These are phyloP conservation scores for Acacia melanoxylon DNA, from an alignment of 306 rosid genomes.

Conservation along the genomic window DNA sequence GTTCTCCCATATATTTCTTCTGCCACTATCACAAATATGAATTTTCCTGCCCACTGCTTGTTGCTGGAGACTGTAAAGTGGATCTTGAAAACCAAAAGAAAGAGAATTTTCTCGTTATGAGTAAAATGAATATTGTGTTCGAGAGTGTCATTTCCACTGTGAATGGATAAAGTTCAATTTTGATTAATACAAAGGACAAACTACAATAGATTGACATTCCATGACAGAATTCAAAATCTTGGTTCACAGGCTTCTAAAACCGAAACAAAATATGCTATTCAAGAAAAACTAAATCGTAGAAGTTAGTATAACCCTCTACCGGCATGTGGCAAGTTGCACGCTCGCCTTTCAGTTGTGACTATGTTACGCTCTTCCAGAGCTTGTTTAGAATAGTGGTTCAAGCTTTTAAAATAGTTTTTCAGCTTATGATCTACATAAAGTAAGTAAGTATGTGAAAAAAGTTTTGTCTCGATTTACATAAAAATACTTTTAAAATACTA, in stretches of 20 bases:
- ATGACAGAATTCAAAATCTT: slow-evolving; percentile 30
- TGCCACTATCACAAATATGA: slow-evolving; percentile 4
- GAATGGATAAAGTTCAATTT: background rate
- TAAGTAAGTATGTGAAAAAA: too few species aligned
- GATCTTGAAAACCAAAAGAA: slow-evolving; percentile 24
- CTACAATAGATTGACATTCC: background rate
- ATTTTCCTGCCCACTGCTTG: slow-evolving; percentile 8
- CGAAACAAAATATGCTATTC: background rate
- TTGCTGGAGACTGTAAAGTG: slow-evolving; percentile 1
- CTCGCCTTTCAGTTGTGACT: slow-evolving; percentile 31
- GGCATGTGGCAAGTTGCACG: background rate
- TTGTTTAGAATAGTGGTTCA: too few species aligned
- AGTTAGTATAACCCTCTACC: slow-evolving; percentile 36
- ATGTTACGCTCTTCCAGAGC: slow-evolving; percentile 37
- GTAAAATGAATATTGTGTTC: background rate
- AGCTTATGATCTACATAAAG: too few species aligned
- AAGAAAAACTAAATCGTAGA: slow-evolving; percentile 33
- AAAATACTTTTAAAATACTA: too few species aligned
- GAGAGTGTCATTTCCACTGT: background rate
- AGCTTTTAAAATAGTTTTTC: too few species aligned
- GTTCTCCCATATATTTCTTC: background rate
- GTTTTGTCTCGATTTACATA: too few species aligned
- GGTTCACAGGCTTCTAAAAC: background rate
- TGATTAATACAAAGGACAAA: background rate
- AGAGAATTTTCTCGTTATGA: background rate